Evolutionary conservation across 139 green algal genomes (phyloP).

Genomic region (Auxenochlorella pyrenoidosa): DNA sequence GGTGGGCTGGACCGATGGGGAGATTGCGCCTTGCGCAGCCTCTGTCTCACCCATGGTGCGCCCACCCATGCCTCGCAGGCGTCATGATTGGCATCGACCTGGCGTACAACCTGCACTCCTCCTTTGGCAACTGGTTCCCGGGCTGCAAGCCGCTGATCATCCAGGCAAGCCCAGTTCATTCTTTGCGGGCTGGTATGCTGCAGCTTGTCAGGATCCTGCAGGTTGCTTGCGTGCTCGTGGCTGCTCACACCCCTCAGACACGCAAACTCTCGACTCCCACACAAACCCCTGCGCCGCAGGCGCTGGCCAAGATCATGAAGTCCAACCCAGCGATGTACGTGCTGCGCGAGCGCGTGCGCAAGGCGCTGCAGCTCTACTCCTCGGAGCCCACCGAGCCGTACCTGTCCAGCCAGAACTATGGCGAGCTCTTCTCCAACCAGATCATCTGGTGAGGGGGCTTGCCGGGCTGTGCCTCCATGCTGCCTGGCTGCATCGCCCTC

Average conservation of each 20-base stretch:
- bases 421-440: conserved; percentile 98
- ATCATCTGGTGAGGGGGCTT: conserved; percentile 92
- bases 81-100: conserved; percentile 98
- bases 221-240: too few relatives aligned
- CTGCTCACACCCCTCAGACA: too few relatives aligned
- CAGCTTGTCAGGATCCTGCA: background rate
- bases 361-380: conserved; percentile 98
- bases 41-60: too few relatives aligned
- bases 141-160: conserved; percentile 96
- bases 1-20: too few relatives aligned
- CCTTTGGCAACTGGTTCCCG: conserved; percentile 99
- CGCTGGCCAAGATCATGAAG: conserved; percentile 99
- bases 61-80: conserved; percentile 50
- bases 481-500: too few relatives aligned
- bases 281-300: too few relatives aligned
- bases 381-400: conserved; percentile 99
- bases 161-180: conserved; percentile 54
- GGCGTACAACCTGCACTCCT: conserved; percentile 98
- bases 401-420: conserved; percentile 97
- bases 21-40: too few relatives aligned
- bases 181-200: background rate
- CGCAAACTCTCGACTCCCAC: too few relatives aligned
- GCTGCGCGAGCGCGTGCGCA: conserved; percentile 97
- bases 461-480: too few relatives aligned
- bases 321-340: conserved; percentile 99